Evolutionary conservation across 2,329 filamentous ascomycete genomes (phyloP), one percentile per base, ranked within the genome.

Genomic region (Xylaria sp.): DNA sequence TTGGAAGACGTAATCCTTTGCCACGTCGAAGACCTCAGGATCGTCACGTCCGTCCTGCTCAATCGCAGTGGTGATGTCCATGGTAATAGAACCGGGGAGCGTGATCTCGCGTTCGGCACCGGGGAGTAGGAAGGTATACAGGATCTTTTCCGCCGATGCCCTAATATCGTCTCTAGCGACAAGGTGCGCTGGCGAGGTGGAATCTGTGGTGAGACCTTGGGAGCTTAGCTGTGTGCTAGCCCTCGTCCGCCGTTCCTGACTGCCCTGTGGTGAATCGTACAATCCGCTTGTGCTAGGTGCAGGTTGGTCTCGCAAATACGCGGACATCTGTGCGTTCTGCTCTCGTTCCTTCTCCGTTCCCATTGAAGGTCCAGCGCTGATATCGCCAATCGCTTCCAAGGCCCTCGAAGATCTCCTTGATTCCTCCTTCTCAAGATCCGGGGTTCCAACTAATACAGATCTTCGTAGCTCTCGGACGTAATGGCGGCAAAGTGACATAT

Each of bases 1-100:
- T 82, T 99, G 97, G 81, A 98, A 99, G 70, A 98, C 96, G 79
- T 98, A 99, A 82, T 99, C 96, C 84, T 99, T 99, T 63, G 96
- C 96, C 21, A 93, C 90, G 78, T 98, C 96, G 76, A 99, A 99
- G 12, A 99, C 92, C 80, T 99, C 96, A 0, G 96, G 96, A 78
- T 99, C 96, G 76, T 98, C 96, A 74, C 96, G 90, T 54, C 93
- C 93, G 72, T 93, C 90, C 73, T 95, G 92, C 81, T 99, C 96
- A 71, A 99, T 97, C 14, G 93, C 89, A 21, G 90, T 87, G 47
- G 94, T 97, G 68, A 98, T 94, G 27, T 94, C 90, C 63, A 92
- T 87, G 0, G 95, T 91, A 77, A 98, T 97, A 39, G 90, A 90
- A 69, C 94, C 92, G 0, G 96, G 95, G 5, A 99, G 87, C 55